These are phyloP conservation scores for Colletotrichum tamarilloi DNA, from an alignment of 2,329 filamentous ascomycete species.

Conservation along the genomic window DNA sequence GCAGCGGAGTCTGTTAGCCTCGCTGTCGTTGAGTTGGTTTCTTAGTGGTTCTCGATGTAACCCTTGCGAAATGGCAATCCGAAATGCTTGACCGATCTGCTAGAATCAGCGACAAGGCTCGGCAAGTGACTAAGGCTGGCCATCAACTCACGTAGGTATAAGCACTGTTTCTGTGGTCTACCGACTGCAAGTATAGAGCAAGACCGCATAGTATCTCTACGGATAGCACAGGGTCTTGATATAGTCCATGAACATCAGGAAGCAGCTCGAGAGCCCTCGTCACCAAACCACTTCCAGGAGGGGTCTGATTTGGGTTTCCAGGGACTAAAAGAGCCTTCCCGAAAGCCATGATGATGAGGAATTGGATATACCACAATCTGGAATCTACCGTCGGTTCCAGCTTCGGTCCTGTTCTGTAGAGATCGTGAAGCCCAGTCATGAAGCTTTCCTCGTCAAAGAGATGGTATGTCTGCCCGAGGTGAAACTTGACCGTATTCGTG, in stretches of 20 bases:
- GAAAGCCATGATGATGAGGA: constrained; percentile 63
- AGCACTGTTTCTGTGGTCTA: constrained; percentile 54
- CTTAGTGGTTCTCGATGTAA: constrained; percentile 1
- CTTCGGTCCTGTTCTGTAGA: constrained; percentile 39
- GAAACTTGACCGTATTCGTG: constrained; percentile 67
- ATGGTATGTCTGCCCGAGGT: constrained; percentile 64
- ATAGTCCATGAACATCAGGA: constrained; percentile 48
- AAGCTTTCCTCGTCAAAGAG: constrained; percentile 65
- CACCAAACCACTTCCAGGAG: constrained; percentile 12
- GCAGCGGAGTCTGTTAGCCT: constrained; percentile 11
- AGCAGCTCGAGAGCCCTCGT: constrained; percentile 49
- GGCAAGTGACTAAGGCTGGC: background rate
- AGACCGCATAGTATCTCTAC: constrained; percentile 58
- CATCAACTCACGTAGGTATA: constrained; percentile 49
- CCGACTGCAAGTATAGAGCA: constrained; percentile 58
- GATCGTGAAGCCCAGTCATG: constrained; percentile 47
- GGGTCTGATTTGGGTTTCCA: constrained; percentile 63
- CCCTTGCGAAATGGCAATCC: constrained; percentile 15
- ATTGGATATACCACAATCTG: constrained; percentile 63
- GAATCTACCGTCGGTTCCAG: constrained; percentile 29
- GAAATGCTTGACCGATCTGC: constrained; percentile 15
- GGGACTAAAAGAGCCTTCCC: constrained; percentile 61
- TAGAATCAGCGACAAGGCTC: background rate
- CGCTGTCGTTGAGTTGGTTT: background rate
- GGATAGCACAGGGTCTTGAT: constrained; percentile 52